Evolutionary conservation across 202 grass and related monocot species (phyloP), one percentile per base, ranked within the genome.

Genomic region (Saccharum hybrid): DNA sequence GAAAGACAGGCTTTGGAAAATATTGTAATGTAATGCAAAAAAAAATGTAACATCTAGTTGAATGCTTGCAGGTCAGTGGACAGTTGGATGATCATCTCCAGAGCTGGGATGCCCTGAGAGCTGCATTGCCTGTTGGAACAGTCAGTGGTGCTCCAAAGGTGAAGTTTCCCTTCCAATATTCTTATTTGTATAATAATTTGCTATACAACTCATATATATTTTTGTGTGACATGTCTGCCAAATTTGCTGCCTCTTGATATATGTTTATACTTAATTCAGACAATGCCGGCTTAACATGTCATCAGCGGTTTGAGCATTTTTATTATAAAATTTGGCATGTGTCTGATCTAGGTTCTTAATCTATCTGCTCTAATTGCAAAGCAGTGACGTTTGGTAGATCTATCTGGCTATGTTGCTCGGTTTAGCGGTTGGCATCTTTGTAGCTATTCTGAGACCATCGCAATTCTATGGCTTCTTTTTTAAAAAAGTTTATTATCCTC

Each of bases 71-170:
- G 96, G 93, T 98, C 16, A 95, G 86, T 78, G 96, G 96, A 71
- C 87, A 98, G 72, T 72, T 98, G 82, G 77, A 90, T 75, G 91
- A 93, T 82, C 62, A 79, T 82, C 89, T 95, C 16, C 82, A 86
- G 84, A 93, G 90, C 48, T 98, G 96, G 96, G 96, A 98, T 84
- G 93, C 85, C 33, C 63, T 98, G n/a, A 91, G 96, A 65, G 89
- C 96, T 80, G 96, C 96, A 15, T 90, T 98, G 87, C 96, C 96
- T 33, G 93, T 94, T 39, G 96, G 96, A 86, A 98, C 96, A 73
- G 96, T 98, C 68, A 98, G 96, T 75, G 96, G 96, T 86, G 96
- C 96, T 80, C 96, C 96, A 66, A 98, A 98, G 93, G 96, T 98
- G 70, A 83, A 59, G 16, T 78, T 68, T 74, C 76, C 16, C 30